Conservation (phyloP, 331 rosid species). For the Malus hybrid region DNA sequence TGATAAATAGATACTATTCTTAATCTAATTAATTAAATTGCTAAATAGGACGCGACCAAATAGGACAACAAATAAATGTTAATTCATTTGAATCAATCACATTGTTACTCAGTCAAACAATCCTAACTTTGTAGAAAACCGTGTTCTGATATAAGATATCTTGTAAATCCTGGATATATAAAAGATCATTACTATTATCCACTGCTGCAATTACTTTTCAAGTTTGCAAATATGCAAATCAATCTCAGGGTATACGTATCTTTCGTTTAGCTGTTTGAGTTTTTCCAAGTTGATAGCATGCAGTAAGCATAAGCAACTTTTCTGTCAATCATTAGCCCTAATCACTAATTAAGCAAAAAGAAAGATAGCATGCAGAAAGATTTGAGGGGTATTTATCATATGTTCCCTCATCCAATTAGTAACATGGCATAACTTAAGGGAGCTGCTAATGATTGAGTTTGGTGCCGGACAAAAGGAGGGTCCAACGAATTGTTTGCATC, state of each 20-base stretch:
- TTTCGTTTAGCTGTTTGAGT: neutral
- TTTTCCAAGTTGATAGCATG: neutral
- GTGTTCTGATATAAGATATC: neutral
- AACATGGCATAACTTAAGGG: conserved; percentile 2
- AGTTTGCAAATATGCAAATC: neutral
- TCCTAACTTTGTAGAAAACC: neutral
- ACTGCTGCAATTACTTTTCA: neutral
- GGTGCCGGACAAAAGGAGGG: neutral
- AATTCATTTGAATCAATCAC: neutral
- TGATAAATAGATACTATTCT: neutral
- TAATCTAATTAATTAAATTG: neutral
- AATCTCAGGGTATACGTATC: neutral
- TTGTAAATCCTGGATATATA: neutral
- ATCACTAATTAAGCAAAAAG: neutral
- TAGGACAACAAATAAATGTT: neutral
- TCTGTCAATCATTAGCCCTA: neutral
- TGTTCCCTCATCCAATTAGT: neutral
- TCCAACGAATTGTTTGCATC: neutral
- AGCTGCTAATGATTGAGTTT: neutral
- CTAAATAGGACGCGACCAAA: neutral
- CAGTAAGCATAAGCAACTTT: neutral
- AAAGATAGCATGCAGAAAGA: neutral
- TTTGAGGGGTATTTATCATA: neutral
- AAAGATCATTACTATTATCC: neutral
- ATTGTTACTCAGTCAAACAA: neutral